Evolutionary conservation across 2,329 filamentous ascomycete species (phyloP), one percentile per base, ranked within the genome.

Genomic region (Exserohilum turcica): DNA sequence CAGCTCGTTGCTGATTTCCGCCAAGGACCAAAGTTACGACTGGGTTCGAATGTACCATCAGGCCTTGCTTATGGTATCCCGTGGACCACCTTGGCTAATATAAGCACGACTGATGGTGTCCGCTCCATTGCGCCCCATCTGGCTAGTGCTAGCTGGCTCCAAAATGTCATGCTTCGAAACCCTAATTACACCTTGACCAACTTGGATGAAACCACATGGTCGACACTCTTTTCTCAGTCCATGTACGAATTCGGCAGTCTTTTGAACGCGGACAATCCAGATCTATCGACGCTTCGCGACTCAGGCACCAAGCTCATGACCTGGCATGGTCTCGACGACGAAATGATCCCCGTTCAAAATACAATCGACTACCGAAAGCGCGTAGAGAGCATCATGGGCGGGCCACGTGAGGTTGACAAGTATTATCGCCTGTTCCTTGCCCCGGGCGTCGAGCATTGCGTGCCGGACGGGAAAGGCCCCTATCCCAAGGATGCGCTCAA

Each of bases 371-470:
- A 69, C 38, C 56, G 66, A 3, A 54, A 63, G 36, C 51, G 47
- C 9, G 66, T 70, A 0, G 64, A 72, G 47, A 53, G 42, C 2
- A 33, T 48, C 21, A 69, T 67, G 64, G 67, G 69, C 1, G 66
- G 64, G 8, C 53, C 62, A 0, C 37, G 59, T 10, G 53, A 59
- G 28, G 64, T 70, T 9, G 56, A 71, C 38, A 50, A 67, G 2
- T 72, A 66, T 52, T 71, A 68, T 38, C 65, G 68, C 10, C 47
- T 72, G 5, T 73, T 73, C 28, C 56, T 72, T 8, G 69, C 64
- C 27, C 67, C 69, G 7, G 69, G 68, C 3, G 63, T 70, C 1
- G 52, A 50, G 27, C 67, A 71, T 28, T 72, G 70, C 29, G 56
- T 24, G 4, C 7, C 21, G 50, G 47, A 47, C 1, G 63, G 68